Base-by-base conservation (phyloP, 116 monocot species). In the Papilionanthe hybrid region DNA sequence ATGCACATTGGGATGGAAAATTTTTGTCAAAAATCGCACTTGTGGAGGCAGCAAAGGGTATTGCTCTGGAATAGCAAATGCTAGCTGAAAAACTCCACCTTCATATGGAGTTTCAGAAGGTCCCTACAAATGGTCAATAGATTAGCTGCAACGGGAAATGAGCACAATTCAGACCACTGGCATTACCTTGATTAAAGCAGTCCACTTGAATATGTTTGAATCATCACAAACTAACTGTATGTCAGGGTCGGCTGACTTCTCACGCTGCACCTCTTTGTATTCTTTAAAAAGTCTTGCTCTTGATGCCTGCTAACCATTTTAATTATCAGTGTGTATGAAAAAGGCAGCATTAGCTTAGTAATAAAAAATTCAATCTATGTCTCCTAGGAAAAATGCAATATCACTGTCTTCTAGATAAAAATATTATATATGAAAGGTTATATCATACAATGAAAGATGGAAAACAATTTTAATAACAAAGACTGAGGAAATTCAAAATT, bases 131-230 rank as follows among this genome's bases (percentile, higher is more conserved):
- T 65, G 83, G 28, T 9, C 41, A 57, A 80, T 32, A 42, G 18
- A 60, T 80, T 60, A 81, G 4, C 27, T 48, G 58, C 58, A n/a
- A 67, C 1, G 22, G 18, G 5, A 27, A 49, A n/a, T 49, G 27
- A 18, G 17, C 17, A 13, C 7, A 45, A 45, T 10, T 28, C n/a
- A 56, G 15, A 23, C 9, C 6, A 75, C 27, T 9, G 32, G 41
- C 10, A 17, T 66, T 85, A 94, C 95, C 91, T 99, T 99, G 22
- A 95, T 95, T 63, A 99, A 86, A 86, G 99, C 99, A 83, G 93
- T 99, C 99, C 99, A 99, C 81, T 99, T 99, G 84, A 95, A 99
- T 76, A 99, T 95, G 84, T 99, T 95, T 25, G 93, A 92, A 89
- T 99, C 99, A 85, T 99, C 99, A 86, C 95, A 99, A 3, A 90